Percentiles rank a stretch among this genome's conserved stretches.
These are phyloP conservation scores for Hymenoscyphus albidus DNA, from an alignment of 2,329 filamentous ascomycete genomes.

Conservation along the genomic window DNA sequence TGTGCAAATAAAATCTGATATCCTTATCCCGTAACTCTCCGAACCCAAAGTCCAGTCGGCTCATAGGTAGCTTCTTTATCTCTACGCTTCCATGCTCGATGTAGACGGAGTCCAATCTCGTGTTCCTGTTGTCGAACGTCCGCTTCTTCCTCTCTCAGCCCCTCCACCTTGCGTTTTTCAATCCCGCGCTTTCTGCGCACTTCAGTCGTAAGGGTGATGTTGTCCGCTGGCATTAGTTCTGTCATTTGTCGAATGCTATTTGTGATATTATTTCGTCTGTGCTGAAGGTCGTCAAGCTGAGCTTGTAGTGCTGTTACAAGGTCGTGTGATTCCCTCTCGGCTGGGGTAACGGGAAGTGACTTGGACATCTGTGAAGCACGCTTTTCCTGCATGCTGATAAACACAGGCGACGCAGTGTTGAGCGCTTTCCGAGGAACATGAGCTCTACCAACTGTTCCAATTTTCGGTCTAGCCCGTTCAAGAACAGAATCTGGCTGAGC, in stretches of 20 bases:
- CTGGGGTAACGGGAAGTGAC: slow-evolving; percentile 55
- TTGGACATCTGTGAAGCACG: slow-evolving; percentile 42
- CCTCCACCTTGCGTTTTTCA: slow-evolving; percentile 62
- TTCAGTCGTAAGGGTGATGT: slow-evolving; percentile 62
- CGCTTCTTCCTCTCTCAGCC: slow-evolving; percentile 61
- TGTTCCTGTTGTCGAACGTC: slow-evolving; percentile 75
- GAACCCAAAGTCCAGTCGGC: slow-evolving; percentile 71
- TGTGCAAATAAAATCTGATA: background rate
- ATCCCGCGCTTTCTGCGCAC: slow-evolving; percentile 54
- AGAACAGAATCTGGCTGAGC: slow-evolving; percentile 25
- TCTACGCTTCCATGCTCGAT: slow-evolving; percentile 69
- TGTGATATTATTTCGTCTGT: slow-evolving; percentile 67
- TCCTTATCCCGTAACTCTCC: slow-evolving; percentile 63
- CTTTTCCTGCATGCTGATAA: slow-evolving; percentile 29
- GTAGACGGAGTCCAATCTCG: slow-evolving; percentile 70
- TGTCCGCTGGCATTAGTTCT: slow-evolving; percentile 70
- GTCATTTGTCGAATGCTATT: slow-evolving; percentile 73
- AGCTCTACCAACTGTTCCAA: slow-evolving; percentile 17
- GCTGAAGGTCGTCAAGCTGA: slow-evolving; percentile 59
- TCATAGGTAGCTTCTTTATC: slow-evolving; percentile 64
- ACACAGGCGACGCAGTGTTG: slow-evolving; percentile 26
- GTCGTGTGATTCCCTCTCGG: slow-evolving; percentile 57
- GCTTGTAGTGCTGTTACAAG: slow-evolving; percentile 65
- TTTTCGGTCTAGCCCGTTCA: slow-evolving; percentile 30
- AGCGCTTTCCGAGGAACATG: slow-evolving; percentile 30